Conservation (phyloP, 2,329 filamentous ascomycete genomes). For the Alternaria tenuissima region DNA sequence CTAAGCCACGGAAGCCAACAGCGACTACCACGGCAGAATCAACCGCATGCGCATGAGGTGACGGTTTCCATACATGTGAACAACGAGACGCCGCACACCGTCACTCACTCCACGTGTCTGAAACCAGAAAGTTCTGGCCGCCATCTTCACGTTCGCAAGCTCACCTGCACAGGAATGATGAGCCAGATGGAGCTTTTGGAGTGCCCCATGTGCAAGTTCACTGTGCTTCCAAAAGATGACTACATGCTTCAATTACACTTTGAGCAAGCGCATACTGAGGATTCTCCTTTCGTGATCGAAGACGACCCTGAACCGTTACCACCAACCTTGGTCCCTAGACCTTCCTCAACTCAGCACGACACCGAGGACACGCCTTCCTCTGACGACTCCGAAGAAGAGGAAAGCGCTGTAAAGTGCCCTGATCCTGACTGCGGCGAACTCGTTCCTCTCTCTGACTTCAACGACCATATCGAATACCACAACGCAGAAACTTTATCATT, state of each 20-base stretch:
- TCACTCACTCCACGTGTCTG: not conserved
- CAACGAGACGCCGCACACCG: not conserved
- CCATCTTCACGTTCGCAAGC: constrained; percentile 4
- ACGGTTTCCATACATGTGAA: constrained; percentile 11
- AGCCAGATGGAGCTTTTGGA: constrained; percentile 33
- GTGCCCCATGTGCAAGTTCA: constrained; percentile 49
- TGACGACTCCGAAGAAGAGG: constrained; percentile 40
- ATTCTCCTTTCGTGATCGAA: constrained; percentile 48
- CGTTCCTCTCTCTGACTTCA: constrained; percentile 52
- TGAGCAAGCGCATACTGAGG: constrained; percentile 50
- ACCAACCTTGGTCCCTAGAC: constrained; percentile 28
- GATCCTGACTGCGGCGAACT: constrained; percentile 55
- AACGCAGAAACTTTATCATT: constrained; percentile 51
- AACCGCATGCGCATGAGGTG: constrained; percentile 15
- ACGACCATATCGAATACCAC: constrained; percentile 59
- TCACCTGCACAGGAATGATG: constrained; percentile 24
- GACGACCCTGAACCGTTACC: constrained; percentile 43
- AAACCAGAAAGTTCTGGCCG: constrained; percentile 6
- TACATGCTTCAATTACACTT: constrained; percentile 52
- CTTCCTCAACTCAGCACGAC: constrained; percentile 29
- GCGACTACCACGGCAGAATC: constrained; percentile 14
- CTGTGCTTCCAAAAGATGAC: constrained; percentile 35
- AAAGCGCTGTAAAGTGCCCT: constrained; percentile 50
- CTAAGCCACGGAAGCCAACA: constrained; percentile 26
- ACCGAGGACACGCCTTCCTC: constrained; percentile 38